These are phyloP conservation scores for Cytospora piceicola DNA, from an alignment of 2,329 filamentous ascomycete genomes.

Conservation along the genomic window DNA sequence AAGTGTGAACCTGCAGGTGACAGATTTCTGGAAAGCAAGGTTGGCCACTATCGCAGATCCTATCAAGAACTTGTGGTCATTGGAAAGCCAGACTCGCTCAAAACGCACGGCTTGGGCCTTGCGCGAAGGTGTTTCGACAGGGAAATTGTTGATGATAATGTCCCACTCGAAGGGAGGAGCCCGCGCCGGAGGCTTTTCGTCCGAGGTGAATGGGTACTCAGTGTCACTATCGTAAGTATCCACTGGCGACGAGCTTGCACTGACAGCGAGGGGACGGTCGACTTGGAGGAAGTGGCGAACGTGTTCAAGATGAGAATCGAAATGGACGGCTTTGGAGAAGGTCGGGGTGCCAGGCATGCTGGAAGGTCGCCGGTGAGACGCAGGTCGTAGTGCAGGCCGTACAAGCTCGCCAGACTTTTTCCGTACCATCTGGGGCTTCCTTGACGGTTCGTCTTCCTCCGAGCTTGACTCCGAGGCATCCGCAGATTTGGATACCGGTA, in stretches of 20 bases:
- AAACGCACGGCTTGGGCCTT: slow-evolving; percentile 72
- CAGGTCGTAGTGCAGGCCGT: slow-evolving; percentile 81
- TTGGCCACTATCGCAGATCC: slow-evolving; percentile 87
- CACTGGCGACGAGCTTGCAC: slow-evolving; percentile 87
- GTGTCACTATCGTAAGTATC: slow-evolving; percentile 84
- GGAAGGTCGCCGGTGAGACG: slow-evolving; percentile 80
- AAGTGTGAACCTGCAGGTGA: slow-evolving; percentile 91
- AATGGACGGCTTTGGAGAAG: slow-evolving; percentile 96
- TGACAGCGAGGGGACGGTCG: slow-evolving; percentile 93
- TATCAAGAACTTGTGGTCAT: slow-evolving; percentile 83
- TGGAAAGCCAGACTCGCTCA: slow-evolving; percentile 84
- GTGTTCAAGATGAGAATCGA: slow-evolving; percentile 94
- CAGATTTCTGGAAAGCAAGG: slow-evolving; percentile 83
- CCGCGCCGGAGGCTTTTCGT: slow-evolving; percentile 48
- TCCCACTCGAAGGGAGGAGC: slow-evolving; percentile 78
- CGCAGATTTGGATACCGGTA: slow-evolving; percentile 50
- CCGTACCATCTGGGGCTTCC: slow-evolving; percentile 88
- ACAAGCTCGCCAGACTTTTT: slow-evolving; percentile 99
- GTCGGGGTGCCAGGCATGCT: slow-evolving; percentile 98
- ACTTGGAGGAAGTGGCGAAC: slow-evolving; percentile 95
- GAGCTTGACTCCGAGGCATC: slow-evolving; percentile 57
- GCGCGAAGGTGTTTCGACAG: slow-evolving; percentile 65
- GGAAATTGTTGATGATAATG: slow-evolving; percentile 83
- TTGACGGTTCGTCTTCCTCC: slow-evolving; percentile 63
- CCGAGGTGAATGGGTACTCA: slow-evolving; percentile 81